These are phyloP conservation scores for Lithocarpus polystachyus DNA, from an alignment of 306 rosid species.

Conservation along the genomic window DNA sequence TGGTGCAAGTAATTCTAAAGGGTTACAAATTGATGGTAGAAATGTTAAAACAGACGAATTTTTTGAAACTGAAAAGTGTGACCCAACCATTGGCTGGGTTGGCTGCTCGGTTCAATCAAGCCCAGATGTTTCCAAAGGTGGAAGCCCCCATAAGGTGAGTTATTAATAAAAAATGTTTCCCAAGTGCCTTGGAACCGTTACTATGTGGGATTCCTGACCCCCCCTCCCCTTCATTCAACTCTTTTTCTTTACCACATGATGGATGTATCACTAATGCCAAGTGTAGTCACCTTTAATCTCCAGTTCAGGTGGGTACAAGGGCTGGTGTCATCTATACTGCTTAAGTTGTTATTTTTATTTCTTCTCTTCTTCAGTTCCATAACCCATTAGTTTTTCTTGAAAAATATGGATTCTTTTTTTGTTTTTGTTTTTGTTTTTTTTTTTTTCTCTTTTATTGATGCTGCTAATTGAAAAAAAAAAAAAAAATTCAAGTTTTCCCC, in stretches of 20 bases:
- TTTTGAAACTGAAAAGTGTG: conserved; percentile 67
- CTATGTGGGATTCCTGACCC: neutral
- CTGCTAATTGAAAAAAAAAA: neutral
- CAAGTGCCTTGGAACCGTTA: conserved; percentile 6
- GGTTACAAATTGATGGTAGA: conserved; percentile 30
- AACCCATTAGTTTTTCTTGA: neutral
- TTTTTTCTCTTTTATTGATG: neutral
- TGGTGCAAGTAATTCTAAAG: conserved; percentile 39
- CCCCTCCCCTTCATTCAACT: neutral
- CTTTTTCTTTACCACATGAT: neutral
- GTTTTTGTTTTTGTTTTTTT: neutral
- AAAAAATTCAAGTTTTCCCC: neutral
- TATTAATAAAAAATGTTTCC: conserved; percentile 3
- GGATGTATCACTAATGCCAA: neutral
- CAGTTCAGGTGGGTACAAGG: neutral
- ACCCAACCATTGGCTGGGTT: conserved; percentile 70
- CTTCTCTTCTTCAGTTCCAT: neutral
- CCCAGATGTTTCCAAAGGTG: conserved; percentile 43
- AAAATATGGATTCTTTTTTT: neutral
- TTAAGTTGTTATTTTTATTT: neutral
- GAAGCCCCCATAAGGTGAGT: conserved; percentile 53
- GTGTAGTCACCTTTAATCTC: neutral
- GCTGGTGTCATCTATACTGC: neutral
- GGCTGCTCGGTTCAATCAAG: conserved; percentile 32
- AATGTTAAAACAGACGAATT: conserved; percentile 53